phyloP scores from a whole-genome alignment of 306 rosid species.

The Casuarina glauca region DNA sequence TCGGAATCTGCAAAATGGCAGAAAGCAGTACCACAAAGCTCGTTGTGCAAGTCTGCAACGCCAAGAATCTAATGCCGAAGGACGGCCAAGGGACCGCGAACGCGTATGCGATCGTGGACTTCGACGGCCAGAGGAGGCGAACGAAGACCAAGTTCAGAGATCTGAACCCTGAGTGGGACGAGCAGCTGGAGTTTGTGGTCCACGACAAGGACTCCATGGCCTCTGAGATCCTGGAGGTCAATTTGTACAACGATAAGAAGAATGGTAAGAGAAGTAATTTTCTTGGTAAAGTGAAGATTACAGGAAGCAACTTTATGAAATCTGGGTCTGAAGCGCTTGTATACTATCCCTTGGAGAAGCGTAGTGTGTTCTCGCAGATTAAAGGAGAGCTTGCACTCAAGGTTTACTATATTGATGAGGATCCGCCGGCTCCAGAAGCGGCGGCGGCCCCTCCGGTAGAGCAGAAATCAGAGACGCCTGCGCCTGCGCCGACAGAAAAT shows the following conservation, averaged over 20 bases:
- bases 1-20: slow-evolving; percentile 43
- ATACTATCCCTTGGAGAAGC: slow-evolving; percentile 80
- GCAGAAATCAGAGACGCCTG: slow-evolving; percentile 20
- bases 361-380: slow-evolving; percentile 88
- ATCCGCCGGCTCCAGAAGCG: slow-evolving; percentile 38
- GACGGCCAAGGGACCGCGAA: slow-evolving; percentile 97
- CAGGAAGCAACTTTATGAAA: slow-evolving; percentile 51
- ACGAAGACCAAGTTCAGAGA: slow-evolving; percentile 75
- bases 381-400: slow-evolving; percentile 80
- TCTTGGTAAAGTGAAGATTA: slow-evolving; percentile 75
- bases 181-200: slow-evolving; percentile 68
- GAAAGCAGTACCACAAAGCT: slow-evolving; percentile 58
- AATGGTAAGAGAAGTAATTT: slow-evolving; percentile 68
- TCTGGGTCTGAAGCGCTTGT: slow-evolving; percentile 47
- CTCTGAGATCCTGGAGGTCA: slow-evolving; percentile 59
- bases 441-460: slow-evolving; percentile 16
- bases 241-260: slow-evolving; percentile 78
- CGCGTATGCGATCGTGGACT: slow-evolving; percentile 87
- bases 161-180: slow-evolving; percentile 91
- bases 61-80: slow-evolving; percentile 89
- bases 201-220: slow-evolving; percentile 57
- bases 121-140: slow-evolving; percentile 78
- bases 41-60: slow-evolving; percentile 67
- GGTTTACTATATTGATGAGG: slow-evolving; percentile 58
- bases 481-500: slow-evolving; percentile 25